Evolutionary conservation across 192 early-diverging fungal species (phyloP).

Genomic region (Backusella mclennaniae): DNA sequence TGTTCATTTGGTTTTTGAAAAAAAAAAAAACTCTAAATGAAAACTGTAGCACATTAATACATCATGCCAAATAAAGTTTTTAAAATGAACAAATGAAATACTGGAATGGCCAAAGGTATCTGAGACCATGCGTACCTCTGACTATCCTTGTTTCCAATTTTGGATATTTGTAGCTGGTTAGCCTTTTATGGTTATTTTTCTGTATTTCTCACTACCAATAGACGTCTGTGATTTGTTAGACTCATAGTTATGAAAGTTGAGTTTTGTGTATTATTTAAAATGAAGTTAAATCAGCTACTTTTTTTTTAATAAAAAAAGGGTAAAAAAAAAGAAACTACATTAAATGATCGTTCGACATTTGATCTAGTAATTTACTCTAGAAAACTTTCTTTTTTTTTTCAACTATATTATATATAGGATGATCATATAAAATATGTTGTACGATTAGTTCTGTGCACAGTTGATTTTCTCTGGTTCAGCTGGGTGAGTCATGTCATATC

Average conservation of each 20-base stretch:
- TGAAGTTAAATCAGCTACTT: background rate
- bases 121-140: background rate
- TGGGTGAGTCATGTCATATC: constrained; percentile 11
- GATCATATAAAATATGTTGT: background rate
- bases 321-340: background rate
- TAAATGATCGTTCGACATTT: background rate
- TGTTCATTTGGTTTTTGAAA: background rate
- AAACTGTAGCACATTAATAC: background rate
- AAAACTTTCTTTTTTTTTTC: background rate
- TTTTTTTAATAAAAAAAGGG: background rate
- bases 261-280: background rate
- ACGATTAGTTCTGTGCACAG: background rate
- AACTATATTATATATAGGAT: background rate
- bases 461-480: constrained; percentile 1
- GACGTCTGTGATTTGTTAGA: background rate
- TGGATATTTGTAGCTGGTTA: background rate
- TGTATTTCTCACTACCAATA: background rate
- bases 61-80: background rate
- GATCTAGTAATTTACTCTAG: background rate
- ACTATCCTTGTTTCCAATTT: background rate
- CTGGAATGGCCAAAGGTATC: background rate
- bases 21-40: background rate
- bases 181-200: background rate
- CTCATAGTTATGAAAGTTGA: background rate
- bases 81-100: background rate